Base-by-base conservation (phyloP, 73 alveolate genomes). In the Tetrahymena borealis region DNA sequence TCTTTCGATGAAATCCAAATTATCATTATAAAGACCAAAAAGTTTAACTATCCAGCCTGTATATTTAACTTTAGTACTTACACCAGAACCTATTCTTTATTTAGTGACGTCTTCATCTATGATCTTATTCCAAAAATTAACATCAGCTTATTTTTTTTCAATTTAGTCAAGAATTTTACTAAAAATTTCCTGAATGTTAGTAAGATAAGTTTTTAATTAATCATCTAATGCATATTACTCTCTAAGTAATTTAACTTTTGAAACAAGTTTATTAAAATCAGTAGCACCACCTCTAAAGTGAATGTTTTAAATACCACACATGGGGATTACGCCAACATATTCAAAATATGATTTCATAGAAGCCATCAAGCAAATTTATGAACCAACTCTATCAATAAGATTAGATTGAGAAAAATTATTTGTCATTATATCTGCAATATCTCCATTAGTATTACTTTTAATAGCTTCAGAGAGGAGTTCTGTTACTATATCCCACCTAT, bases 361-460 rank as follows among this genome's bases (percentile, higher is more conserved):
- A 78, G 85, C 95, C 95, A 92, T 92, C 78, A 92, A 77, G 33
- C 90, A 38, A 33, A 92, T 85, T 92, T 78, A 91, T 32, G 85
- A 78, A 37, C 79, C 79, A 20, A 41, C 78, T 38, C 78, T 28
- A 15, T 33, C 39, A 28, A 92, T 90, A n/a, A 38, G 38, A 35
- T 39, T 39, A 16, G 85, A 41, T 0, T 92, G 90, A n/a, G 94
- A 32, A 24, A 91, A 93, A 37, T 93, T 38, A 16, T 43, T 90
- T 18, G 39, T 40, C 40, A 91, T 38, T 11, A 39, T 24, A 38
- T 31, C 8, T 40, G 91, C 91, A 7, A 39, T 93, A n/a, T 39
- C 78, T 24, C 91, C 94, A 7, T 94, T 94, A 11, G 91, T 91
- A 13, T 43, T n/a, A 32, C 40, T 39, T 32, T 91, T 93, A 28